Base-by-base conservation (phyloP, 768 basidiomycete species). In the Collybiopsis confluens region DNA sequence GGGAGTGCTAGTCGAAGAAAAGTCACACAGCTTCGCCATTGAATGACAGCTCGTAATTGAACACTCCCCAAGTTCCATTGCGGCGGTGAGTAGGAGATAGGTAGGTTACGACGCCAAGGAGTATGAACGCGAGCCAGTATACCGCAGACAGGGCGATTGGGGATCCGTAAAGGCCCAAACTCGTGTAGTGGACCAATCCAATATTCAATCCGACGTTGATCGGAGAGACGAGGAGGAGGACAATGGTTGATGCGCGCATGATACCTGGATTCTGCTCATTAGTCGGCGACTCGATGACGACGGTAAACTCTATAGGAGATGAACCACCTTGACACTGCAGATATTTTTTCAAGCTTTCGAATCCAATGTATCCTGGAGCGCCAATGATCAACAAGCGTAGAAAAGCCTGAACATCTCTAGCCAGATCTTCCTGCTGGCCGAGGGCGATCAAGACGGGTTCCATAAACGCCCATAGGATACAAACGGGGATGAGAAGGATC, bases 301-400 rank as follows among this genome's bases (percentile, higher is more conserved):
- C 54, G n/a, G n/a, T n/a, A n/a, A n/a, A n/a, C n/a, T n/a, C n/a
- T n/a, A n/a, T n/a, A n/a, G n/a, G n/a, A n/a, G n/a, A n/a, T n/a
- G n/a, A n/a, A n/a, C n/a, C n/a, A 85, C 86, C 88, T 73, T 90
- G 87, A 54, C 86, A 88, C 62, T 89, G 88, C 23, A 90, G 65
- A 65, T 88, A 90, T 66, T 87, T 90, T 65, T 90, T 90, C 59
- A 89, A 70, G 54, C 80, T 83, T 64, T 90, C 86, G 54, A 88
- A 88, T 2, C 80, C 86, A 59, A 88, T 81, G 61, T 88, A 88
- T 2, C 80, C 88, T 0, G 89, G 89, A 0, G 82, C 85, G 1
- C 81, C 86, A 37, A 83, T 41, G 42, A 83, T 73, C 44, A 90
- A 68, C 27, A 89, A 65, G 7, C 88, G 81, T 59, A 90, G 69